These are phyloP conservation scores for Dissophora globulifera DNA, from an alignment of 192 early-diverging fungal genomes.

Conservation along the genomic window DNA sequence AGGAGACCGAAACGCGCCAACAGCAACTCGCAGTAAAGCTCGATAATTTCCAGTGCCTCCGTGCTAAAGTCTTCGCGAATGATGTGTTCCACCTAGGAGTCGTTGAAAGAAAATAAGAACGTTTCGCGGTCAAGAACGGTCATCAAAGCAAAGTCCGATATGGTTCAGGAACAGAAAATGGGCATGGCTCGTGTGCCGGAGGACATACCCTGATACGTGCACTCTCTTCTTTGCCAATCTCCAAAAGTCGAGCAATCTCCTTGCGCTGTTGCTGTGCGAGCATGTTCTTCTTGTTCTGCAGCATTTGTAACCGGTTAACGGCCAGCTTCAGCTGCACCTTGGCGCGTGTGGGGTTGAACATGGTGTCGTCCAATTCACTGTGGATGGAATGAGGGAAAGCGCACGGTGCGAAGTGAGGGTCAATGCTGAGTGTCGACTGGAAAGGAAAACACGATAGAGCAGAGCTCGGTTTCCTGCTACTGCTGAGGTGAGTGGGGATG, in stretches of 20 bases:
- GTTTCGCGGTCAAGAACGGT: not conserved
- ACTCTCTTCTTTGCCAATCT: conserved; percentile 85
- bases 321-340: conserved; percentile 93
- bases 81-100: conserved; percentile 77
- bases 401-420: no score
- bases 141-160: not conserved
- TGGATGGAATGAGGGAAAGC: no score
- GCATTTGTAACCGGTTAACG: conserved; percentile 86
- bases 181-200: no score
- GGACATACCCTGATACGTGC: conserved; percentile 80
- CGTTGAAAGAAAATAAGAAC: not conserved
- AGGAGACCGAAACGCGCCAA: conserved; percentile 88
- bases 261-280: conserved; percentile 77
- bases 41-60: conserved; percentile 95
- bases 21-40: conserved; percentile 91
- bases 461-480: no score
- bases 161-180: not conserved
- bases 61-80: conserved; percentile 93
- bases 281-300: conserved; percentile 87
- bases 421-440: no score
- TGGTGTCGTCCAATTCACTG: conserved; percentile 1
- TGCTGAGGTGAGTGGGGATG: no score
- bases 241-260: conserved; percentile 85
- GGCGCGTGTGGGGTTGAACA: conserved; percentile 68
- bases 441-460: no score